Evolutionary conservation across 148 eudicot species (phyloP).

Genomic region (Camellia sinensis): DNA sequence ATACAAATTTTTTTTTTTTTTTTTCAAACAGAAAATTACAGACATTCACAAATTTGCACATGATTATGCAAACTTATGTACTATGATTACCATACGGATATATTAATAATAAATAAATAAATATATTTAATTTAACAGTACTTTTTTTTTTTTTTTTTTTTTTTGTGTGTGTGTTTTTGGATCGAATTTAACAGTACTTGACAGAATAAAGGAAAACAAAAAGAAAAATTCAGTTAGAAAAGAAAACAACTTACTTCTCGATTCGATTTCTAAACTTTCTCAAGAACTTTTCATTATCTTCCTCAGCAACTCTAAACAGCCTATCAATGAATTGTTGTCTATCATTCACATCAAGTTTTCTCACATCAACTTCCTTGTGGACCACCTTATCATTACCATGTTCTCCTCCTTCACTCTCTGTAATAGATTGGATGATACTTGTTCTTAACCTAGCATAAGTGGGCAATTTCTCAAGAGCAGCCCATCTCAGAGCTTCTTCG

Average conservation of each 20-base stretch:
- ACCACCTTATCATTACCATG: neutral
- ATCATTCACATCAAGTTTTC: conserved; percentile 57
- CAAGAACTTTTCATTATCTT: conserved; percentile 86
- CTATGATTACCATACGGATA: too few species aligned
- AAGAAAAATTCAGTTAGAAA: too few species aligned
- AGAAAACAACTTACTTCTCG: conserved; percentile 55
- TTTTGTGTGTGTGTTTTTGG: too few species aligned
- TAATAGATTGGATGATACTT: conserved; percentile 58
- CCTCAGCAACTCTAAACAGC: conserved; percentile 21
- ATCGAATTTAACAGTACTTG: too few species aligned
- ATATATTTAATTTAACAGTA: too few species aligned
- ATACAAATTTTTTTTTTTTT: too few species aligned
- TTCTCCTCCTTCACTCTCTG: conserved; percentile 22
- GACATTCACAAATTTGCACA: too few species aligned
- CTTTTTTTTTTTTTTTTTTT: too few species aligned
- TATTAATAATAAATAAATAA: too few species aligned
- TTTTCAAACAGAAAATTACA: too few species aligned
- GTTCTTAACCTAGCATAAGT: conserved; percentile 82
- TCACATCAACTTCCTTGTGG: conserved; percentile 73
- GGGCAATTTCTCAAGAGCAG: conserved; percentile 83
- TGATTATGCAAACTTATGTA: too few species aligned
- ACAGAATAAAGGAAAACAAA: too few species aligned
- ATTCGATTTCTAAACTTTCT: conserved; percentile 67
- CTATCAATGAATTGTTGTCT: conserved; percentile 60
- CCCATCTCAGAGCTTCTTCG: conserved; percentile 91